Conservation (phyloP, 805 yeast species). For the Grigorovia humatica region DNA sequence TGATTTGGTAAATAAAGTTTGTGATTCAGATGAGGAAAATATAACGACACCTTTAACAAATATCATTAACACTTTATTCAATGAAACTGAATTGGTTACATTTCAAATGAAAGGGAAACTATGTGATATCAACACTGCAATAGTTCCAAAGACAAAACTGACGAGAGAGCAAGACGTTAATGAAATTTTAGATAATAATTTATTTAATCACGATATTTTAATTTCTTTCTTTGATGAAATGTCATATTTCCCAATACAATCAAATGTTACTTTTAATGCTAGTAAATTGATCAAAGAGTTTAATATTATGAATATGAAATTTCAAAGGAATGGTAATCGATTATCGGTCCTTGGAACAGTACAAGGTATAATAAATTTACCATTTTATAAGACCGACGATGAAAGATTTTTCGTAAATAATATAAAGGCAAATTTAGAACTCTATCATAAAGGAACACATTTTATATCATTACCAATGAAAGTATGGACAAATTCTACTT, state of each 20-base stretch:
- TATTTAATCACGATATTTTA: constrained; percentile 13
- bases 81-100: constrained; percentile 10
- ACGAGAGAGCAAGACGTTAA: neutral
- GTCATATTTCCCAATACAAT: constrained; percentile 12
- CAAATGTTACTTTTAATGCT: constrained; percentile 17
- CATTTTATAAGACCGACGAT: constrained; percentile 21
- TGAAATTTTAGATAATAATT: neutral
- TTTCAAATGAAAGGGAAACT: constrained; percentile 13
- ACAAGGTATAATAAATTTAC: constrained; percentile 24
- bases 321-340: constrained; percentile 26
- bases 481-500: constrained; percentile 38
- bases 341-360: constrained; percentile 31
- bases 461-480: constrained; percentile 37
- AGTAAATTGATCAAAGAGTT: constrained; percentile 28
- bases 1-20: constrained; percentile 18
- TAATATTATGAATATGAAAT: constrained; percentile 29
- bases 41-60: constrained; percentile 24
- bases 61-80: constrained; percentile 18
- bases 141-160: neutral
- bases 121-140: neutral
- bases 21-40: constrained; percentile 25
- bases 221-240: constrained; percentile 11
- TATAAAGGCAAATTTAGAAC: constrained; percentile 34
- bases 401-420: constrained; percentile 25
- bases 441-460: constrained; percentile 31